Evolutionary conservation across 108 stramenopile genomes (phyloP).

Genomic region (Fragilaria crotonensis): DNA sequence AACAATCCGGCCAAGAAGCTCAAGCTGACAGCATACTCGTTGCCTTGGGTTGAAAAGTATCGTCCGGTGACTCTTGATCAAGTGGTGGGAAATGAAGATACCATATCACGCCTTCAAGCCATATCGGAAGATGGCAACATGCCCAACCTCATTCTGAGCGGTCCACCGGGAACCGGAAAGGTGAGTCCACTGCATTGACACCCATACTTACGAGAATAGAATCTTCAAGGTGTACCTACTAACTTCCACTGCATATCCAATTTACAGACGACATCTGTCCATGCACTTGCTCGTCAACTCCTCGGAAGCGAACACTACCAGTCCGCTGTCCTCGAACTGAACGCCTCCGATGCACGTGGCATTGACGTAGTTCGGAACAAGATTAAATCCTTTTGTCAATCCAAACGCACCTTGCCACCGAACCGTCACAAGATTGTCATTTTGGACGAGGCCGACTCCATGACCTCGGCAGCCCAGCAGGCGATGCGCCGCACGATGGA

Average conservation of each 20-base stretch:
- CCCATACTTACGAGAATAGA: background rate
- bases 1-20: no score
- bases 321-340: constrained; percentile 82
- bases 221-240: no score
- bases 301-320: constrained; percentile 67
- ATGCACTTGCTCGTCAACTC: constrained; percentile 82
- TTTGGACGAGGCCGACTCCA: constrained; percentile 97
- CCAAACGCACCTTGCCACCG: constrained; percentile 74
- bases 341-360: constrained; percentile 96
- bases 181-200: constrained; percentile 23
- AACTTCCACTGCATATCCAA: no score
- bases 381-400: constrained; percentile 98
- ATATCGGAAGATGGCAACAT: constrained; percentile 96
- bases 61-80: constrained; percentile 75
- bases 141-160: constrained; percentile 94
- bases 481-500: constrained; percentile 98
- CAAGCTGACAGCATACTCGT: constrained; percentile 32
- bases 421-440: constrained; percentile 97
- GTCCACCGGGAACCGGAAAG: constrained; percentile 91
- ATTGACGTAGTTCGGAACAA: constrained; percentile 96
- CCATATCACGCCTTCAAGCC: constrained; percentile 80
- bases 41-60: constrained; percentile 98
- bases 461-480: constrained; percentile 98
- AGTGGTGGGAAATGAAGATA: constrained; percentile 98
- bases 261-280: constrained; percentile 77